Evolutionary conservation across 257 asterid species (phyloP).

Genomic region (Jaltomata sinuosa): DNA sequence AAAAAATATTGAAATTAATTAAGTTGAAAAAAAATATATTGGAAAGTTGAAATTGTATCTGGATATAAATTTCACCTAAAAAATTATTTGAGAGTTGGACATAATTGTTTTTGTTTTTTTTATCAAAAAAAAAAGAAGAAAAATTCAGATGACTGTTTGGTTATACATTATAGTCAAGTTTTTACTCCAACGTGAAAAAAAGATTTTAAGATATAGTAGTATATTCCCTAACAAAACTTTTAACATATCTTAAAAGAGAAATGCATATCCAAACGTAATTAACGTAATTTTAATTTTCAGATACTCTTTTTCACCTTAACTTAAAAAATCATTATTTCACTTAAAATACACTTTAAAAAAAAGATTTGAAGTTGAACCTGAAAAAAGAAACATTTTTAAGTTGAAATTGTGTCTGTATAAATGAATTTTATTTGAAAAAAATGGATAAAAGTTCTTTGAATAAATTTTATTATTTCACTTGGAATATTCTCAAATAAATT

Average conservation of each 20-base stretch:
- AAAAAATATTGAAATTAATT: not conserved
- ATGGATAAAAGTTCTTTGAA: not conserved
- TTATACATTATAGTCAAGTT: not conserved
- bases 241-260: too few species aligned
- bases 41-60: too few species aligned
- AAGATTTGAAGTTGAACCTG: not conserved
- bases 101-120: too few species aligned
- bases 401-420: not conserved
- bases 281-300: not conserved
- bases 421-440: not conserved
- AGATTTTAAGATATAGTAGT: too few species aligned
- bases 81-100: not conserved
- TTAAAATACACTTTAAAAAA: not conserved
- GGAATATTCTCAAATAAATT: not conserved
- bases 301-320: too few species aligned
- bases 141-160: not conserved
- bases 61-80: too few species aligned
- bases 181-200: not conserved
- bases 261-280: too few species aligned
- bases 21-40: not conserved
- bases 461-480: not conserved
- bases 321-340: not conserved
- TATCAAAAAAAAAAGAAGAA: too few species aligned
- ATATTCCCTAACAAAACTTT: too few species aligned
- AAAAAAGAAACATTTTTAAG: not conserved